Evolutionary conservation across 2,329 filamentous ascomycete genomes (phyloP).

Genomic region (Nemania sp.): DNA sequence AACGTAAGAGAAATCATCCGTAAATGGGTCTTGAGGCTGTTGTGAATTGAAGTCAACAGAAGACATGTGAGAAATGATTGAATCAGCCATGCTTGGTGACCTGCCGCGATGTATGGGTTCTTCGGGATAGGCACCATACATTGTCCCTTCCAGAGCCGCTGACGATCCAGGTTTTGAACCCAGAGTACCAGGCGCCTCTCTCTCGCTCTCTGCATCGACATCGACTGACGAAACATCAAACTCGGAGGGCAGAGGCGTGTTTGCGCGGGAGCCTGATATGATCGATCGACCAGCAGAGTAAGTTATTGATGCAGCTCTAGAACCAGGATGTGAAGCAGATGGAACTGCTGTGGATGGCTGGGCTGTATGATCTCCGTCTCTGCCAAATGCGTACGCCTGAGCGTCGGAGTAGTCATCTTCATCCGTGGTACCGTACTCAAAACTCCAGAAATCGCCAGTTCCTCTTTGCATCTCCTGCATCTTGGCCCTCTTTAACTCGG

Average conservation of each 20-base stretch:
- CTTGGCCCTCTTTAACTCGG: conserved; percentile 68
- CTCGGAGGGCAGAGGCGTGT: conserved; percentile 52
- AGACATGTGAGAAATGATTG: conserved; percentile 77
- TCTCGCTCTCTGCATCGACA: conserved; percentile 61
- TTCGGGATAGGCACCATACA: conserved; percentile 77
- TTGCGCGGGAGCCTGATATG: conserved; percentile 55
- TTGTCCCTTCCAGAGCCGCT: conserved; percentile 77
- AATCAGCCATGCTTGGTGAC: conserved; percentile 84
- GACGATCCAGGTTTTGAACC: conserved; percentile 65
- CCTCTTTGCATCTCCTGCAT: conserved; percentile 63
- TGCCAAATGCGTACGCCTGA: conserved; percentile 41
- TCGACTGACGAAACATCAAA: conserved; percentile 50
- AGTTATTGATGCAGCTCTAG: conserved; percentile 58
- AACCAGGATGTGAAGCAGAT: conserved; percentile 43
- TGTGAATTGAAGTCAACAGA: conserved; percentile 70
- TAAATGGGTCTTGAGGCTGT: conserved; percentile 71
- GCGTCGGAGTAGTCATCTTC: conserved; percentile 61
- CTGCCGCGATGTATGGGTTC: conserved; percentile 71
- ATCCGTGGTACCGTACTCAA: conserved; percentile 78
- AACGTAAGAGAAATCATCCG: conserved; percentile 92
- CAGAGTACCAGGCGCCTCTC: conserved; percentile 65
- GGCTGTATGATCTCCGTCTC: conserved; percentile 40
- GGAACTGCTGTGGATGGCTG: conserved; percentile 40
- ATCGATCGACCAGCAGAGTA: conserved; percentile 63
- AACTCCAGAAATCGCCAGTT: conserved; percentile 80